Percentiles rank a stretch among this genome's conserved stretches.
These are phyloP conservation scores for Scheffersomyces quercinus DNA, from an alignment of 1,139 yeast genomes.

Conservation along the genomic window DNA sequence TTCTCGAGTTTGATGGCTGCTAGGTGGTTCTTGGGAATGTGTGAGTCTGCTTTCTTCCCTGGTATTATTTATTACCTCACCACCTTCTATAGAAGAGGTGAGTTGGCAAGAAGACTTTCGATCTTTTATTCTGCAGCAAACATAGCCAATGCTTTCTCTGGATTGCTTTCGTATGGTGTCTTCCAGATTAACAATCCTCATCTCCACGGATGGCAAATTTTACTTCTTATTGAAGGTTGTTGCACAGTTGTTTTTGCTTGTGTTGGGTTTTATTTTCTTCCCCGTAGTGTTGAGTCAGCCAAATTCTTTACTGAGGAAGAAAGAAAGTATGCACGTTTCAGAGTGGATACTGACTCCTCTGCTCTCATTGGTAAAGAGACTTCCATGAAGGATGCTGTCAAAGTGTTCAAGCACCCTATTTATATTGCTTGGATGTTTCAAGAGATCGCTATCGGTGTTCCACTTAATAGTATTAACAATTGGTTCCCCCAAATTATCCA, in stretches of 20 bases:
- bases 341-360: conserved; percentile 29
- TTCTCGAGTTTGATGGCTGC: conserved; percentile 20
- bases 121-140: conserved; percentile 22
- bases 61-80: conserved; percentile 22
- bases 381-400: conserved; percentile 25
- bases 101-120: conserved; percentile 20
- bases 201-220: conserved; percentile 24
- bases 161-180: conserved; percentile 19
- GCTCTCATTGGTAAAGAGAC: conserved; percentile 20
- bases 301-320: conserved; percentile 26
- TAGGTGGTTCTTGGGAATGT: conserved; percentile 22
- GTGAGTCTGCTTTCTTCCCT: conserved; percentile 21
- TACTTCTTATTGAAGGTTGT: conserved; percentile 23
- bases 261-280: conserved; percentile 16
- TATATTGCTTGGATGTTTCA: conserved; percentile 32
- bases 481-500: conserved; percentile 44
- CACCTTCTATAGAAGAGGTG: conserved; percentile 21
- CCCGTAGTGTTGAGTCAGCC: conserved; percentile 28
- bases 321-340: conserved; percentile 22
- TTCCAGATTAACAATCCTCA: conserved; percentile 17
- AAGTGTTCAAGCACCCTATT: conserved; percentile 30
- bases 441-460: conserved; percentile 49
- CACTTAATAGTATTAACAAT: conserved; percentile 47
- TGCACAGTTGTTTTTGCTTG: conserved; percentile 18
- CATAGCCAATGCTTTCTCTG: conserved; percentile 23